Evolutionary conservation across 2,329 filamentous ascomycete genomes (phyloP).

Genomic region (Cladophialophora bantiana): DNA sequence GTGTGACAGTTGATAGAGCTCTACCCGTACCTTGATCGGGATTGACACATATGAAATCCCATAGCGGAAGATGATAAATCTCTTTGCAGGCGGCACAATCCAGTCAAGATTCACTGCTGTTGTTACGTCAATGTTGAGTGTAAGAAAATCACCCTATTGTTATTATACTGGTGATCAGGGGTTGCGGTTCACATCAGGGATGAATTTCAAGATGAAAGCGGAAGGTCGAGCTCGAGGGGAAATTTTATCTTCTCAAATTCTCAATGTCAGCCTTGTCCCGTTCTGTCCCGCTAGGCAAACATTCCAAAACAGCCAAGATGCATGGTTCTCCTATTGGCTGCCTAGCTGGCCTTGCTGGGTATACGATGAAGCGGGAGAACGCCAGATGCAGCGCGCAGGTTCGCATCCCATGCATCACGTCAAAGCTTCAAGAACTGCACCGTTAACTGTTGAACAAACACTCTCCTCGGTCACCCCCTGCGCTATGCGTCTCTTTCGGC

Average conservation of each 20-base stretch:
- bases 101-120: background rate
- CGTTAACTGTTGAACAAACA: conserved; percentile 14
- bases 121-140: background rate
- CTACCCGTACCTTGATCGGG: background rate
- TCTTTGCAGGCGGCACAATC: background rate
- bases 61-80: background rate
- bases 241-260: background rate
- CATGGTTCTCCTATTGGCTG: background rate
- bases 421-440: conserved; percentile 16
- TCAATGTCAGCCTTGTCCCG: background rate
- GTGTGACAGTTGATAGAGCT: background rate
- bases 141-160: background rate
- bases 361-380: conserved; percentile 25
- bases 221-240: background rate
- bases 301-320: background rate
- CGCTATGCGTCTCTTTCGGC: conserved; percentile 33
- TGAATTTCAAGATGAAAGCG: background rate
- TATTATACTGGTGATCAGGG: background rate
- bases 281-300: background rate
- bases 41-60: background rate
- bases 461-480: conserved; percentile 13
- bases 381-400: background rate
- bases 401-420: conserved; percentile 22
- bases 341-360: conserved; percentile 5
- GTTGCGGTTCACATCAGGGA: background rate